Conservation (phyloP, 148 eudicot genomes). For the Nepenthes mirabilis region DNA sequence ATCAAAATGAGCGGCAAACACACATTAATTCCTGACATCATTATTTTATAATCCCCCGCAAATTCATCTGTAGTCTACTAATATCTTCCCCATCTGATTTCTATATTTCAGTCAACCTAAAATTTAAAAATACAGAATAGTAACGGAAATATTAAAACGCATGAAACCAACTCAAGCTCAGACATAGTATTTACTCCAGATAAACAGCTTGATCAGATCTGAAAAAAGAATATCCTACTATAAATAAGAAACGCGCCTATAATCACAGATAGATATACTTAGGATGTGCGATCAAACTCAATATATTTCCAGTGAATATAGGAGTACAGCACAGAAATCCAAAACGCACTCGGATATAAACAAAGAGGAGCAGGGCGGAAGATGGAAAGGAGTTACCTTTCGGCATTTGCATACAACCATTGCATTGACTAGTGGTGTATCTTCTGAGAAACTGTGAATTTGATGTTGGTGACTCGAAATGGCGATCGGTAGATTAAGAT, state of each 20-base stretch:
- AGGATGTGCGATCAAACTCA: neutral
- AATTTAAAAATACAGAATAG: neutral
- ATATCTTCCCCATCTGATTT: too few relatives aligned
- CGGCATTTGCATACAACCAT: slow-evolving; percentile 99
- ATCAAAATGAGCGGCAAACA: neutral
- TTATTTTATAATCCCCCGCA: too few relatives aligned
- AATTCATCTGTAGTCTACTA: too few relatives aligned
- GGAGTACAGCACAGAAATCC: slow-evolving; percentile 1
- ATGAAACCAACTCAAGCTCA: neutral
- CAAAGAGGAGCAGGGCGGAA: neutral
- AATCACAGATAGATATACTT: neutral
- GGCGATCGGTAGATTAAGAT: slow-evolving; percentile 7
- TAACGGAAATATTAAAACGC: neutral
- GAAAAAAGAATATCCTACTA: slow-evolving; percentile 7
- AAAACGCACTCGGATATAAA: neutral
- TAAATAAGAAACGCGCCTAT: neutral
- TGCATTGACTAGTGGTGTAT: slow-evolving; percentile 18
- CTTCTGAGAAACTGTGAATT: slow-evolving; percentile 5
- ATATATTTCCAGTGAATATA: neutral
- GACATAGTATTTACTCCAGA: slow-evolving; percentile 1
- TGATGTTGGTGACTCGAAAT: slow-evolving; percentile 7
- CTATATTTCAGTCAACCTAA: too few relatives aligned
- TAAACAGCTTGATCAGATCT: slow-evolving; percentile 13
- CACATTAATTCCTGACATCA: too few relatives aligned
- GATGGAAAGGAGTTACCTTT: slow-evolving; percentile 35